Evolutionary conservation across 768 basidiomycete species (phyloP).

Genomic region (Mycena kentingensis): DNA sequence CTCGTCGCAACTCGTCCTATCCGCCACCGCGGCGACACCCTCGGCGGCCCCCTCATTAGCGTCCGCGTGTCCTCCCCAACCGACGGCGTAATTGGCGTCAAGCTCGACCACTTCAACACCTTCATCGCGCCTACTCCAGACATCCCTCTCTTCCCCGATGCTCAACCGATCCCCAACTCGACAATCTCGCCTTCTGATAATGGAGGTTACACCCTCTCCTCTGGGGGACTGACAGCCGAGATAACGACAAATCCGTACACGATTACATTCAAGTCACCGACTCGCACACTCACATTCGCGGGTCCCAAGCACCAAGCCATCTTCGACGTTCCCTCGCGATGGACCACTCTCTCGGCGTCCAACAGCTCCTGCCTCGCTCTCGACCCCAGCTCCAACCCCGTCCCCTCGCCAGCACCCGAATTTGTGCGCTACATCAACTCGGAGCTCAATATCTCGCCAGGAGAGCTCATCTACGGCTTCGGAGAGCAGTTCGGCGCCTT

Average conservation of each 20-base stretch:
- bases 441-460: constrained; percentile 66
- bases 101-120: constrained; percentile 57
- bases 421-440: constrained; percentile 52
- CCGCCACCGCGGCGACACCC: constrained; percentile 63
- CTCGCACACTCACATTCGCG: constrained; percentile 47
- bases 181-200: constrained; percentile 37
- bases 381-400: constrained; percentile 61
- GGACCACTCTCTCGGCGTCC: constrained; percentile 52
- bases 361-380: constrained; percentile 59
- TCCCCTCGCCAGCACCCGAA: constrained; percentile 43
- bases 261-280: constrained; percentile 59
- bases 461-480: constrained; percentile 72
- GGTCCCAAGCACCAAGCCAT: constrained; percentile 59
- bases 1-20: constrained; percentile 64
- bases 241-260: constrained; percentile 64
- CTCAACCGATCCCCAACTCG: constrained; percentile 47
- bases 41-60: constrained; percentile 56
- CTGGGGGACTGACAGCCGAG: constrained; percentile 54
- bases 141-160: constrained; percentile 67
- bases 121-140: constrained; percentile 43
- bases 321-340: constrained; percentile 56
- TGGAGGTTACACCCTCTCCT: constrained; percentile 37
- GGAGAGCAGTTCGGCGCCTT: constrained; percentile 78
- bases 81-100: constrained; percentile 57
- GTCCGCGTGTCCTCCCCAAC: constrained; percentile 57